These are phyloP conservation scores for Chimonanthus praecox DNA, from an alignment of 164 flowering plant genomes.

Conservation along the genomic window DNA sequence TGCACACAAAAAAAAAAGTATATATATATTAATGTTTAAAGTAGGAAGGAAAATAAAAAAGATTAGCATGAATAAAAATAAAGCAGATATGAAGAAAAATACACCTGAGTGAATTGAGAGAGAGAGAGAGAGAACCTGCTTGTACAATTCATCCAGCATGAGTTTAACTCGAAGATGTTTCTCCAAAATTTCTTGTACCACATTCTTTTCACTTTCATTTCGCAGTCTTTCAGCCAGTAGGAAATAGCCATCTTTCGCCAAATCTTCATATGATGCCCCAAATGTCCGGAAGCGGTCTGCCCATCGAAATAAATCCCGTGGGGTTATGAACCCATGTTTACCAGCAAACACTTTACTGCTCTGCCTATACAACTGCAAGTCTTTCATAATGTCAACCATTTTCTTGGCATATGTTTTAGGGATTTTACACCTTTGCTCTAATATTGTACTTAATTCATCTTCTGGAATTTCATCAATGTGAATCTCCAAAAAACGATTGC, in stretches of 20 bases:
- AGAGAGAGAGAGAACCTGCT: constrained; percentile 34
- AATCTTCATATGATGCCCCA: constrained; percentile 63
- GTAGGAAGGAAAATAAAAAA: no score
- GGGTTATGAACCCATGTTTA: constrained; percentile 94
- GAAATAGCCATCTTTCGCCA: constrained; percentile 83
- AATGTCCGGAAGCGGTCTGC: constrained; percentile 62
- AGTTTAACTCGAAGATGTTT: constrained; percentile 51
- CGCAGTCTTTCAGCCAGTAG: constrained; percentile 83
- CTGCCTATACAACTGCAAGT: constrained; percentile 83
- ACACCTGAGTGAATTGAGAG: not conserved
- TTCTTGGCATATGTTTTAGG: constrained; percentile 60
- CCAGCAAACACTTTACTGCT: constrained; percentile 92
- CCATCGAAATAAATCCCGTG: constrained; percentile 96
- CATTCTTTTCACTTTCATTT: constrained; percentile 59
- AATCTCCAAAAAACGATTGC: constrained; percentile 95
- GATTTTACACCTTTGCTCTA: constrained; percentile 57
- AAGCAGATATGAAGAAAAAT: no score
- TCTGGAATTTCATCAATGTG: constrained; percentile 97
- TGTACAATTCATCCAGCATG: constrained; percentile 42
- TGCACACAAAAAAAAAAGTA: not conserved
- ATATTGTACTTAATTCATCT: constrained; percentile 59
- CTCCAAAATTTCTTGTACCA: constrained; percentile 71
- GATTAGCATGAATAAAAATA: no score
- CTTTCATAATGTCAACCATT: constrained; percentile 96
- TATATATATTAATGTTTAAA: not conserved